A percentile compares a stretch with the other conserved stretches of the same genome.
phyloP scores from a whole-genome alignment of 2,329 filamentous ascomycete species.

The Harringtonia lauricola region DNA sequence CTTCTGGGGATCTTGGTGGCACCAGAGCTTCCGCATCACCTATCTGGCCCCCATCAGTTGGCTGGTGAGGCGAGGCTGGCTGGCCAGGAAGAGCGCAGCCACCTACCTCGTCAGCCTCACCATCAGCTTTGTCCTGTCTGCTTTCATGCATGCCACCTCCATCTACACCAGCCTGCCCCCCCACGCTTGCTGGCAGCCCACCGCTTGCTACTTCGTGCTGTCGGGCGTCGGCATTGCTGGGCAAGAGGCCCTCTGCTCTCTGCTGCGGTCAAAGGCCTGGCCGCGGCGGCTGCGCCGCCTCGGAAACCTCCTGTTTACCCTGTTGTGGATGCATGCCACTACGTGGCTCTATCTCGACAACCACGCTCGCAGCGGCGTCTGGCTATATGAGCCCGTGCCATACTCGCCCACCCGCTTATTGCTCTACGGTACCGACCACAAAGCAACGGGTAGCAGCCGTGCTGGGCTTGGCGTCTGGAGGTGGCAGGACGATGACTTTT shows the following conservation, averaged over 20 bases:
- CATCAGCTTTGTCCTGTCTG: constrained; percentile 55
- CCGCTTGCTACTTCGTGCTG: constrained; percentile 60
- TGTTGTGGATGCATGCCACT: constrained; percentile 59
- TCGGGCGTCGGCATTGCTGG: constrained; percentile 55
- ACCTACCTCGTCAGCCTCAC: constrained; percentile 11
- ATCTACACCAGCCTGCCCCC: constrained; percentile 53
- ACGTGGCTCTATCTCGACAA: constrained; percentile 62
- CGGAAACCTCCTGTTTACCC: constrained; percentile 51
- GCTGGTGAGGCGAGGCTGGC: constrained; percentile 27
- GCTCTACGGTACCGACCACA: constrained; percentile 29
- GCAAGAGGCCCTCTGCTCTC: constrained; percentile 34
- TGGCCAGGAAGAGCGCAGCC: constrained; percentile 14
- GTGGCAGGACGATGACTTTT: constrained; percentile 45
- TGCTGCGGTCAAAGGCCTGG: constrained; percentile 16
- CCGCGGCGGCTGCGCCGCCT: constrained; percentile 28
- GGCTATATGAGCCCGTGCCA: constrained; percentile 75
- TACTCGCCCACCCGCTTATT: constrained; percentile 58
- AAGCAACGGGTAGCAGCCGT: constrained; percentile 38
- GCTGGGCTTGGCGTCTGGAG: constrained; percentile 44
- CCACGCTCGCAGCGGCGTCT: constrained; percentile 61
- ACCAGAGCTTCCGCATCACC: constrained; percentile 73
- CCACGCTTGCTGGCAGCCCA: constrained; percentile 38
- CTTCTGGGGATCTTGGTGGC: constrained; percentile 83
- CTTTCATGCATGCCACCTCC: constrained; percentile 58
- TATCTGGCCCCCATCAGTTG: constrained; percentile 51